These are phyloP conservation scores for Wickerhamomyces canadensis DNA, from an alignment of 805 yeast species.

Conservation along the genomic window DNA sequence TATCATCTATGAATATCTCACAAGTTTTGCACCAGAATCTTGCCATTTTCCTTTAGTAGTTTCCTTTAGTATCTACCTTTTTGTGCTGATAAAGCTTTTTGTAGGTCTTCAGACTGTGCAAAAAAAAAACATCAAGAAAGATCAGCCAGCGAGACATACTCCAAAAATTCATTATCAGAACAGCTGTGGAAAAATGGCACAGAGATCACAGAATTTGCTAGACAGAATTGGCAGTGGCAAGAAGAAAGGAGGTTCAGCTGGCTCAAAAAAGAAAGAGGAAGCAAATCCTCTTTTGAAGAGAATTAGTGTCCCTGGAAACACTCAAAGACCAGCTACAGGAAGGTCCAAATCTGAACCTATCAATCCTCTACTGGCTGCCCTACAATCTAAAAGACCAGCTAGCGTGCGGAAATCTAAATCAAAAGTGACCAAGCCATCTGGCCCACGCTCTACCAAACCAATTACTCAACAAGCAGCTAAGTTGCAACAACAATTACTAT, in stretches of 20 bases:
- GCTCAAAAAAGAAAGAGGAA: neutral
- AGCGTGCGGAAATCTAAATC: neutral
- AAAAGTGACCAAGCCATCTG: neutral
- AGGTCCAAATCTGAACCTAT: neutral
- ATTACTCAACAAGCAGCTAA: too few relatives aligned
- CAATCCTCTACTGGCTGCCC: neutral
- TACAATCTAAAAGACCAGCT: neutral
- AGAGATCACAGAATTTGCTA: neutral
- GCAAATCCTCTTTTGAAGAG: neutral
- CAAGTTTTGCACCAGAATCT: constrained; percentile 1
- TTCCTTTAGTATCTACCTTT: neutral
- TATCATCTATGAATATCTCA: constrained; percentile 28
- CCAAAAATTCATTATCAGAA: neutral
- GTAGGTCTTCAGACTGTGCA: too few relatives aligned
- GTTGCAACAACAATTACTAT: too few relatives aligned
- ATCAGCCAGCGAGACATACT: neutral
- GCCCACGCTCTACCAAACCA: too few relatives aligned
- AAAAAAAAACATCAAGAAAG: too few relatives aligned
- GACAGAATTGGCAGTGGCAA: neutral
- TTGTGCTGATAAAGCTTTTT: too few relatives aligned
- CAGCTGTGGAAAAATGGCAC: neutral
- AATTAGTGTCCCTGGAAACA: neutral
- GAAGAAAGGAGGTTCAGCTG: too few relatives aligned
- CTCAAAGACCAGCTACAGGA: too few relatives aligned
- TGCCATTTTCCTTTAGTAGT: neutral